Evolutionary conservation across 176 grass and related monocot genomes (phyloP).

Genomic region (Aegilops sharonensis): DNA sequence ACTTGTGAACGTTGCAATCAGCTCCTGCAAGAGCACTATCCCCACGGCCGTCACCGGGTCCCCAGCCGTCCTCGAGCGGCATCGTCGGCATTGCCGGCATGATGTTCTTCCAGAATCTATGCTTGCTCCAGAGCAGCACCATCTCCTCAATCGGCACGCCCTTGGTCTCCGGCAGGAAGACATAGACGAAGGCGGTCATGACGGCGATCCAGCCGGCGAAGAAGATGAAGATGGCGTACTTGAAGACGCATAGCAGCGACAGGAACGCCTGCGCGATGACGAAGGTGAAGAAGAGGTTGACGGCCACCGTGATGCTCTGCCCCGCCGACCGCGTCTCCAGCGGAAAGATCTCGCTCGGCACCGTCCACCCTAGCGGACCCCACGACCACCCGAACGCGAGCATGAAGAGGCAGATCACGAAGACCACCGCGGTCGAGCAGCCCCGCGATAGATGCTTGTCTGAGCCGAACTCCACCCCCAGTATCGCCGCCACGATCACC

Average conservation of each 20-base stretch:
- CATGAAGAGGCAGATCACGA: conserved; percentile 73
- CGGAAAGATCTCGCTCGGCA: conserved; percentile 93
- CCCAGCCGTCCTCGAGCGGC: background rate
- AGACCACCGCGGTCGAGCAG: conserved; percentile 60
- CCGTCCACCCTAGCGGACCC: conserved; percentile 87
- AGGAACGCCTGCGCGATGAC: conserved; percentile 79
- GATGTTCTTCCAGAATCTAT: conserved; percentile 79
- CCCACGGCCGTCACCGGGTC: background rate
- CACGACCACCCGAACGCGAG: conserved; percentile 88
- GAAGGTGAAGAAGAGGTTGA: conserved; percentile 84
- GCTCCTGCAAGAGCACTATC: background rate
- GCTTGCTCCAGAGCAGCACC: conserved; percentile 78
- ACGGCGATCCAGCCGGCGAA: conserved; percentile 75
- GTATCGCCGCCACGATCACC: conserved; percentile 68
- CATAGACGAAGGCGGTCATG: conserved; percentile 76
- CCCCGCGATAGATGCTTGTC: conserved; percentile 64
- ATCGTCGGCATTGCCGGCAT: background rate
- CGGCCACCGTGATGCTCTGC: conserved; percentile 89
- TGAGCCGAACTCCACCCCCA: conserved; percentile 55
- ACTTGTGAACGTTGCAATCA: background rate
- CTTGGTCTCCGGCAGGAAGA: conserved; percentile 83
- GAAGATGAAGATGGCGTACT: conserved; percentile 95
- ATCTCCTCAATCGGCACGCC: conserved; percentile 93
- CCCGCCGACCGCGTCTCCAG: conserved; percentile 84
- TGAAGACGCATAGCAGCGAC: conserved; percentile 64